Percentiles rank a stretch among this genome's conserved stretches.
phyloP scores from a whole-genome alignment of 108 stramenopile species.

The Asterionellopsis glacialis region DNA sequence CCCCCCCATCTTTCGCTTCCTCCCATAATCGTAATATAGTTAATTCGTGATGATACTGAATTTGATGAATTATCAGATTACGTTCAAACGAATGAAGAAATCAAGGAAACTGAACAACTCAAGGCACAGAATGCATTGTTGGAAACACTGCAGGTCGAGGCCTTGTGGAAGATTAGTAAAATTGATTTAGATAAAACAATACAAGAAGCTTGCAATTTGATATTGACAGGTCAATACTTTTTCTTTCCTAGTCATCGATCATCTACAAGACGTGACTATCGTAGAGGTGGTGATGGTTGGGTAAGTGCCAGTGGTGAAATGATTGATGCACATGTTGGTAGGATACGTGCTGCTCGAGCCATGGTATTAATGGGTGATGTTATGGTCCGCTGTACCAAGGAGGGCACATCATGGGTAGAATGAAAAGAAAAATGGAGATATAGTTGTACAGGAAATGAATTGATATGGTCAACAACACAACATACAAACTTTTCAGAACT shows the following conservation, averaged over 20 bases:
- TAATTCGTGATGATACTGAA: slow-evolving; percentile 5
- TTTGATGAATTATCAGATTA: slow-evolving; percentile 6
- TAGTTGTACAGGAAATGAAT: too few species aligned
- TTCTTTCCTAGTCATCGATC: slow-evolving; percentile 59
- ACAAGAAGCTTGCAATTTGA: slow-evolving; percentile 57
- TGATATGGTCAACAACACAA: too few species aligned
- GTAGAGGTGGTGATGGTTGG: slow-evolving; percentile 25
- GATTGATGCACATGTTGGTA: slow-evolving; percentile 45
- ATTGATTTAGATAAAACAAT: slow-evolving; percentile 68
- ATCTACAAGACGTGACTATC: slow-evolving; percentile 6
- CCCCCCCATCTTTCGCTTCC: not conserved
- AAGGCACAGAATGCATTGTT: slow-evolving; percentile 55
- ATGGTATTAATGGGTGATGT: slow-evolving; percentile 68
- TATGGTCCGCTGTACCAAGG: slow-evolving; percentile 72
- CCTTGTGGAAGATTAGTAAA: slow-evolving; percentile 79
- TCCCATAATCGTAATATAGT: too few species aligned
- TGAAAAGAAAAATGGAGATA: slow-evolving; percentile 19
- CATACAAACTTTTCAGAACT: too few species aligned
- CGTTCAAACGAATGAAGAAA: slow-evolving; percentile 35
- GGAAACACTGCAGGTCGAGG: slow-evolving; percentile 66
- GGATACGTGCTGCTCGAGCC: slow-evolving; percentile 56
- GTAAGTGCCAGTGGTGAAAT: slow-evolving; percentile 40
- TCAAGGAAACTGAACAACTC: slow-evolving; percentile 29
- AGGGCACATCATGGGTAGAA: slow-evolving; percentile 58
- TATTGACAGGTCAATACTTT: slow-evolving; percentile 46